Evolutionary conservation across 2,329 filamentous ascomycete genomes (phyloP).

Genomic region (Lachnellula occidentalis): DNA sequence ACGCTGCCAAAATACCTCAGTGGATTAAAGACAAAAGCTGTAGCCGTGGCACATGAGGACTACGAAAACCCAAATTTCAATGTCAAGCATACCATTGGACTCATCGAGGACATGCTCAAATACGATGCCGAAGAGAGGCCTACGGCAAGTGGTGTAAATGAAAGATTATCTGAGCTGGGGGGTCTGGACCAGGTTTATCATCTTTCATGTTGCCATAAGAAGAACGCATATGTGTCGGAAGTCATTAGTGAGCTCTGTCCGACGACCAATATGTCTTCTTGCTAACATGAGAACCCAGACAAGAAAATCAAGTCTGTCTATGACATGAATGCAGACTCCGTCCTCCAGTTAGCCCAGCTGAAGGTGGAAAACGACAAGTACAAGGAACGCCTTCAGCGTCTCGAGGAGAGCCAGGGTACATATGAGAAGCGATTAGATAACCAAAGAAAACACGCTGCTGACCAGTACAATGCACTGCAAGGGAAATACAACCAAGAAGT

Average conservation of each 20-base stretch:
- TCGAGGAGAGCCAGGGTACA: slow-evolving; percentile 15
- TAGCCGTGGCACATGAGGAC: slow-evolving; percentile 10
- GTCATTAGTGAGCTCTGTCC: slow-evolving; percentile 31
- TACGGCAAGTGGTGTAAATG: slow-evolving; percentile 45
- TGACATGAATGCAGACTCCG: slow-evolving; percentile 5
- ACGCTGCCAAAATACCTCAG: slow-evolving; percentile 14
- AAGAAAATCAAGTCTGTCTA: slow-evolving; percentile 15
- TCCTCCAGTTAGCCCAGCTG: slow-evolving; percentile 4
- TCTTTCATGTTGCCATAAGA: slow-evolving; percentile 39
- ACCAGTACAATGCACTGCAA: slow-evolving; percentile 18
- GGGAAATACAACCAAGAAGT: slow-evolving; percentile 19
- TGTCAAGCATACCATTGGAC: slow-evolving; percentile 35
- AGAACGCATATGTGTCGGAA: slow-evolving; percentile 29
- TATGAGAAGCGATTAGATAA: slow-evolving; percentile 18
- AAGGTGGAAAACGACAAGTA: slow-evolving; percentile 11
- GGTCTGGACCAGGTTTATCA: slow-evolving; percentile 45
- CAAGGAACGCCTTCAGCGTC: slow-evolving; percentile 14
- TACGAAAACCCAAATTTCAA: slow-evolving; percentile 15
- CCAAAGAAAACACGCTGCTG: slow-evolving; percentile 18
- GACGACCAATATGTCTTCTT: neutral
- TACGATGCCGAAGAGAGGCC: slow-evolving; percentile 45
- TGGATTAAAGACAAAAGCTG: slow-evolving; percentile 12
- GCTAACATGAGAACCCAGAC: slow-evolving; percentile 10
- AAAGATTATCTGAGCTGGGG: slow-evolving; percentile 40
- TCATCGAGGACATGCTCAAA: slow-evolving; percentile 49